Evolutionary conservation across 345 rosid genomes (phyloP), one percentile per base, ranked within the genome.

Genomic region (Chamaenerion angustifolium): DNA sequence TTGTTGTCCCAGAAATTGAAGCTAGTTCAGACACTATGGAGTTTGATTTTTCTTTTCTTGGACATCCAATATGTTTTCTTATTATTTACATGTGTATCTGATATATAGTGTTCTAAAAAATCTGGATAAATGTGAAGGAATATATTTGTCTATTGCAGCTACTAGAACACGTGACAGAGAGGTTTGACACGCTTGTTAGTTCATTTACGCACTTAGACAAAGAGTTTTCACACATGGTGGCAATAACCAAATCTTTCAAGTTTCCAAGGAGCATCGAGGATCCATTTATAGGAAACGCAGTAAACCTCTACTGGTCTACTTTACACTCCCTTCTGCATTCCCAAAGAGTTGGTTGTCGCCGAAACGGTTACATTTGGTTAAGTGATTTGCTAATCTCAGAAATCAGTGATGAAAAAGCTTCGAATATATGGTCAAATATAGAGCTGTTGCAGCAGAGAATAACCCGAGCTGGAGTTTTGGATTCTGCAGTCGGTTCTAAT

Each of bases 281-380:
- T 48, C 59, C 67, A 16, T 55, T 45, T 23, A 46, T 62, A 48
- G 74, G 67, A 64, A 69, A 69, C 59, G 80, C 76, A 59, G 77
- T 73, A 49, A 82, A 82, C 67, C 76, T 77, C 15, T 66, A 86
- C 15, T 92, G 98, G 98, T 77, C 82, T 53, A 84, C 82, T 40
- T 68, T 88, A 65, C 98, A 92, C 67, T 92, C 95, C 56, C 98
- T 92, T 64, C 84, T 92, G 66, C 98, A 87, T 66, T 92, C 96
- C 19, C 84, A 82, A 60, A 80, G 89, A 61, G 69, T 72, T 59
- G 70, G 83, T 13, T 87, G 69, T 58, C 84, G 88, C 62, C 93
- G 64, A 65, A 92, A 84, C 73, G 98, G 96, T 50, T 84, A 78
- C 67, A 78, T 80, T 60, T 88, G 98, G 98, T 70, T 92, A 64